A percentile compares a stretch with the other conserved stretches of the same genome.
These are phyloP conservation scores for Pseudevernia furfuracea DNA, from an alignment of 495 filamentous ascomycete genomes.

Conservation along the genomic window DNA sequence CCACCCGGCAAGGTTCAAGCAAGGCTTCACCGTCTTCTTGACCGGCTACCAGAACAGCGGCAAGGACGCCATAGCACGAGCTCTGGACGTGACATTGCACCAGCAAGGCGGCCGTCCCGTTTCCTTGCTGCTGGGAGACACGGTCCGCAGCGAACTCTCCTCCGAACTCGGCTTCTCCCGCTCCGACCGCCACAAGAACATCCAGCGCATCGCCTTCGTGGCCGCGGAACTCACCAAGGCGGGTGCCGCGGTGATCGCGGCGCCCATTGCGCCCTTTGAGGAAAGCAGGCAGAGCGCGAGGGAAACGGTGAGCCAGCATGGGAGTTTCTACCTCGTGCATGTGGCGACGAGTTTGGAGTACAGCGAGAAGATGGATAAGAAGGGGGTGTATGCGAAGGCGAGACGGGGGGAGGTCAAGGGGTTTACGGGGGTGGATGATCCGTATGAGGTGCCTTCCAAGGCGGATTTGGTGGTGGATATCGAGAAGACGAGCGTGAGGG, in stretches of 20 bases:
- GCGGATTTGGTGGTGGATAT: constrained; percentile 77
- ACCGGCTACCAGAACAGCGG: constrained; percentile 94
- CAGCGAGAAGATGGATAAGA: constrained; percentile 91
- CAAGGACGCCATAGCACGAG: constrained; percentile 92
- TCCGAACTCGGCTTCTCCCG: constrained; percentile 92
- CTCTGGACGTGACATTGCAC: constrained; percentile 94
- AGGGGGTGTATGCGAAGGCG: constrained; percentile 80
- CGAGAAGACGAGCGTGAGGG: constrained; percentile 79
- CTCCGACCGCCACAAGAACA: constrained; percentile 90
- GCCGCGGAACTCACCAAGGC: constrained; percentile 88
- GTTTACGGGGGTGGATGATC: constrained; percentile 97
- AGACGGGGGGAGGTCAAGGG: constrained; percentile 90
- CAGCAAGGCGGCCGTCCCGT: constrained; percentile 95
- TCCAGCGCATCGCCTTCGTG: constrained; percentile 93
- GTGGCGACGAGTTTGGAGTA: constrained; percentile 87
- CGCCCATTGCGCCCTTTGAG: constrained; percentile 95
- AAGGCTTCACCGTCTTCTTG: constrained; percentile 97
- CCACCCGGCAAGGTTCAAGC: constrained; percentile 76
- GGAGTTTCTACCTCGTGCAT: constrained; percentile 89
- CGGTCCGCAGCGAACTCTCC: constrained; percentile 84
- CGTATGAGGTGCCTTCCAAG: constrained; percentile 81
- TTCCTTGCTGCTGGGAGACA: constrained; percentile 88
- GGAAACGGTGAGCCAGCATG: constrained; percentile 78
- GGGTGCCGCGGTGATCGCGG: constrained; percentile 90
- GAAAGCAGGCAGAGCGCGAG: constrained; percentile 62